Conservation (phyloP, 2,329 filamentous ascomycete species). For the Hypoxylon sp. region DNA sequence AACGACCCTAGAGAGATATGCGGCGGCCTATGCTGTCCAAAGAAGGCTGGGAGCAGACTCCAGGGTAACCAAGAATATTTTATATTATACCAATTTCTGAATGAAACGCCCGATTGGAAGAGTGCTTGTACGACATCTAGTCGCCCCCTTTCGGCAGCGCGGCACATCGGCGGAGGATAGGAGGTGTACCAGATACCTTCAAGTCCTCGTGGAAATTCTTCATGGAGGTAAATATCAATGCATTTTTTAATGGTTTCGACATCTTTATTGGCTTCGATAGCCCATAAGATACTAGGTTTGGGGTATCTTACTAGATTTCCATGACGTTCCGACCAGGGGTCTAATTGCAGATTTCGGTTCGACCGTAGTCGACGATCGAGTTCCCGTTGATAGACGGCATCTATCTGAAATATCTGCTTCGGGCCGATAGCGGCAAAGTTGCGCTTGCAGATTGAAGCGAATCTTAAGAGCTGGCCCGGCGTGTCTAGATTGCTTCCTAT, state of each 20-base stretch:
- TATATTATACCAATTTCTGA: neutral
- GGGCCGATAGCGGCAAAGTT: neutral
- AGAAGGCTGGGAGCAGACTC: neutral
- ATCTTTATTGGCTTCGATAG: neutral
- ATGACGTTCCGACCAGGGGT: neutral
- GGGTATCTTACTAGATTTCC: neutral
- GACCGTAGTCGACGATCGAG: neutral
- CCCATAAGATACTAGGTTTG: neutral
- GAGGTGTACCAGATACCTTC: neutral
- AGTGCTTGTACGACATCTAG: constrained; percentile 7
- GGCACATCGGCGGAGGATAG: constrained; percentile 3
- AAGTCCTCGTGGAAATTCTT: neutral
- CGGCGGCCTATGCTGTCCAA: neutral
- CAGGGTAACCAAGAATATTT: neutral
- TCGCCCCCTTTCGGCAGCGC: neutral
- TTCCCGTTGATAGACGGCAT: constrained; percentile 4
- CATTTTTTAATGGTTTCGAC: neutral
- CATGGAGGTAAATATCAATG: neutral
- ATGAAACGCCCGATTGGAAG: neutral
- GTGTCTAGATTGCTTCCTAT: constrained; percentile 4
- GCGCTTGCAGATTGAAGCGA: neutral
- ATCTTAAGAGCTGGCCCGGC: neutral
- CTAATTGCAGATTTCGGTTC: neutral
- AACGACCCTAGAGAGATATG: neutral
- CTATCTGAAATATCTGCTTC: neutral